These are phyloP conservation scores for Lecanoromycetidae sp. DNA, from an alignment of 2,329 filamentous ascomycete species.

Conservation along the genomic window DNA sequence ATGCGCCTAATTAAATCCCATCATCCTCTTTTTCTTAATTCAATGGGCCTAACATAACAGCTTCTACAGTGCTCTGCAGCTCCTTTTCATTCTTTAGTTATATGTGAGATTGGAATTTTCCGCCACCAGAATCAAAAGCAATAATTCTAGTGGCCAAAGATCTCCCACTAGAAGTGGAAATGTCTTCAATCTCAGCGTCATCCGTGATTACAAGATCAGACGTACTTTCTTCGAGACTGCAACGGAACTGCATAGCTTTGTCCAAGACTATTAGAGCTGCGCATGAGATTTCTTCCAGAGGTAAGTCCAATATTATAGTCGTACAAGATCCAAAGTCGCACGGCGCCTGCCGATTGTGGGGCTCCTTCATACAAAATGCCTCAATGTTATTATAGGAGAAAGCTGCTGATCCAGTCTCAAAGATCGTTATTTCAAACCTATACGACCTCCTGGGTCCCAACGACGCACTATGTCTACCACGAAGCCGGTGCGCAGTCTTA, in stretches of 20 bases:
- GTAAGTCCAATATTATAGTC: background rate
- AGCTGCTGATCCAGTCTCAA: background rate
- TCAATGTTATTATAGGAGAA: background rate
- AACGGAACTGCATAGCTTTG: constrained; percentile 9
- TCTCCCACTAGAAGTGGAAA: constrained; percentile 5
- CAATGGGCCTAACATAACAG: too few relatives aligned
- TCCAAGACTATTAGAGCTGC: background rate
- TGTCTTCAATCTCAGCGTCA: constrained; percentile 15
- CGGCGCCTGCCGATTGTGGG: constrained; percentile 5
- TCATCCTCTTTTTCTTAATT: too few relatives aligned
- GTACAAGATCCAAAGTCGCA: background rate
- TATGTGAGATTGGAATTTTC: too few relatives aligned
- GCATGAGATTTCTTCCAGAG: background rate
- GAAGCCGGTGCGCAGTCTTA: constrained; percentile 43
- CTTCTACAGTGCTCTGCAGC: too few relatives aligned
- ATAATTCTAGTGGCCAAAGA: background rate
- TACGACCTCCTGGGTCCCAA: background rate
- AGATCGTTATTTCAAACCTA: background rate
- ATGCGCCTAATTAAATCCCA: background rate
- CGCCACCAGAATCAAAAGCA: constrained; percentile 2
- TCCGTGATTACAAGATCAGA: constrained; percentile 9
- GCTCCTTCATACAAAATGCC: background rate
- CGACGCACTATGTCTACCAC: constrained; percentile 37
- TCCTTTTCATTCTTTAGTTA: too few relatives aligned
- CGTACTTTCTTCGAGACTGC: constrained; percentile 11